Percentiles rank a stretch among this genome's conserved stretches.
These are phyloP conservation scores for Kokia cookei DNA, from an alignment of 441 rosid species.

Conservation along the genomic window DNA sequence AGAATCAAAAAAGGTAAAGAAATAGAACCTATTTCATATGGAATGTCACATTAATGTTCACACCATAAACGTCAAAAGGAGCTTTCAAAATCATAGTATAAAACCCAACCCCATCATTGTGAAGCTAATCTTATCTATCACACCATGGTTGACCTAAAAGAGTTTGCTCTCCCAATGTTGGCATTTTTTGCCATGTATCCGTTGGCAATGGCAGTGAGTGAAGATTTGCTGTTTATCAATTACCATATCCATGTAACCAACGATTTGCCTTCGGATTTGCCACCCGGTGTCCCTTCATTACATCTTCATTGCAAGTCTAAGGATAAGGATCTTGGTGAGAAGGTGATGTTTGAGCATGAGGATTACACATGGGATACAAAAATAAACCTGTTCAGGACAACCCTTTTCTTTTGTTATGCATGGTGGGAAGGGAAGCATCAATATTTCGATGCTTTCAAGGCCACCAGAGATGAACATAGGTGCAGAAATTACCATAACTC, in stretches of 20 bases:
- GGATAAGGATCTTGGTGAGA: constrained; percentile 6
- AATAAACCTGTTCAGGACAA: not conserved
- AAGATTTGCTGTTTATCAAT: not conserved
- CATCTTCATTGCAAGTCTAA: not conserved
- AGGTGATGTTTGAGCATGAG: not conserved
- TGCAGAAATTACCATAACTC: not conserved
- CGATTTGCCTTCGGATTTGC: not conserved
- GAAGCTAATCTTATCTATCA: no score
- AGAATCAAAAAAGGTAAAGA: not conserved
- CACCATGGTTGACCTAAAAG: not conserved
- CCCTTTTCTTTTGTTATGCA: not conserved
- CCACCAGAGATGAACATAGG: not conserved
- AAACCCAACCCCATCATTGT: not conserved
- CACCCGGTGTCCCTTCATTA: not conserved
- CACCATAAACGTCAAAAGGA: no score
- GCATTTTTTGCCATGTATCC: not conserved
- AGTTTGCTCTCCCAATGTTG: not conserved
- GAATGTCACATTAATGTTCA: no score
- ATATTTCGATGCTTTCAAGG: not conserved
- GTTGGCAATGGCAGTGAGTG: not conserved
- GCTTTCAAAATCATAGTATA: not conserved
- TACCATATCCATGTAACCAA: not conserved
- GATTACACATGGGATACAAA: not conserved
- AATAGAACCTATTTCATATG: no score
- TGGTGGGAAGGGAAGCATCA: not conserved